Evolutionary conservation across 108 stramenopile genomes (phyloP), one percentile per base, ranked within the genome.

Genomic region (Cyclotella baltica): DNA sequence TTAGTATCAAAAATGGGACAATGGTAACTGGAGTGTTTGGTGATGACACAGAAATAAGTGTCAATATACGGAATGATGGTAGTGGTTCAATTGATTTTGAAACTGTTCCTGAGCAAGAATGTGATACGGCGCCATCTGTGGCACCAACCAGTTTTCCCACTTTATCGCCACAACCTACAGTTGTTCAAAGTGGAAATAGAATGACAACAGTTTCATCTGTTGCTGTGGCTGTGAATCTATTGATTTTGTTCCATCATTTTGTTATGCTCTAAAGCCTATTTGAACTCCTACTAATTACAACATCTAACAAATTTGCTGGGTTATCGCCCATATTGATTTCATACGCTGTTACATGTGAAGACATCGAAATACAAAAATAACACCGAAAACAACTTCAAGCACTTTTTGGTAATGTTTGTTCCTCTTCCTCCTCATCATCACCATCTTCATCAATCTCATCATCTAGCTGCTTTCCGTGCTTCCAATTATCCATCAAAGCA

Each of bases 401-500:
- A n/a, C n/a, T n/a, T n/a, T 13, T 43, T 43, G 10, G 40, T 13
- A 43, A 13, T 13, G 40, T 10, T 6, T 43, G 40, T 53, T 53
- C 52, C 16, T 53, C 52, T 19, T 53, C 22, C 16, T 53, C 52
- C 52, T 53, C 52, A 16, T 53, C 52, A 19, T 19, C 25, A 29
- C 29, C 51, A 52, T 62, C 61, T 62, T 62, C 58, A 4, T 59
- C 61, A 33, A n/a, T n/a, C n/a, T 62, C 61, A 62, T 62, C 64
- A 47, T 47, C 64, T 4, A 22, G 11, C 23, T 27, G 5, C 16
- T 19, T 43, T 23, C 43, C 33, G 46, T 65, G 6, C 55, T 75
- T 73, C 80, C 80, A 80, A 63, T 80, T 68, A 33, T 80, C 80
- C 47, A 80, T 73, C 67, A 67, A 11, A 20, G 67, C 72, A 22